Base-by-base conservation (phyloP, 164 flowering plant genomes). In the Euptelea pleiosperma region DNA sequence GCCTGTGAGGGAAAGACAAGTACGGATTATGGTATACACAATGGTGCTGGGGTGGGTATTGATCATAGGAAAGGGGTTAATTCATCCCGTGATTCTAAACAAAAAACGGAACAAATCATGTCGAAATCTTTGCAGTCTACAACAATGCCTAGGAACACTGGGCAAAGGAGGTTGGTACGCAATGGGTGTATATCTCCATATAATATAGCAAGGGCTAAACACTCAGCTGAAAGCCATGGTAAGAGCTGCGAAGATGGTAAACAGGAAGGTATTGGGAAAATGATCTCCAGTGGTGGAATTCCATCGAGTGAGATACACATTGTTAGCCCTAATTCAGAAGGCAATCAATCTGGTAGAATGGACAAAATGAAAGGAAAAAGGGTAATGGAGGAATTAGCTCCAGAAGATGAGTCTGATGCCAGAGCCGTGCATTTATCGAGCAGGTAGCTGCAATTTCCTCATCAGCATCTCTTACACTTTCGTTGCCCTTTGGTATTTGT, bases 181-280 rank as follows among this genome's bases (percentile, higher is more conserved):
- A 84, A 85, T 81, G 96, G 98, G 28, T 83, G 90, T 53, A 92
- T 89, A 42, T 85, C 96, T 58, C 98, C 96, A 8, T 66, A 48
- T 58, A 85, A 82, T 54, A 87, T 85, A 39, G 84, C 81, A 31
- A 82, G 61, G 73, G 72, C 73, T 41, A 74, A 70, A 61, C 71
- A 70, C 52, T 37, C 68, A 40, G 63, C 60, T 42, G 79, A 70
- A 36, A 63, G 33, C 39, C 33, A 45, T 8, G 44, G 50, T 18
- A 53, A 40, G 36, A 57, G 47, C 35, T 44, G 41, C 40, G 50
- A 31, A 26, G 58, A 47, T 65, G 61, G 35, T 67, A 69, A 41
- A 48, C 62, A 51, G 29, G 61, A 25, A 57, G 63, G 50, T 39
- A 12, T 14, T 16, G 52, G 31, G 25, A 31, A 57, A 31, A 46